Conservation (phyloP, 257 asterid genomes). For the Salvia splendens region DNA sequence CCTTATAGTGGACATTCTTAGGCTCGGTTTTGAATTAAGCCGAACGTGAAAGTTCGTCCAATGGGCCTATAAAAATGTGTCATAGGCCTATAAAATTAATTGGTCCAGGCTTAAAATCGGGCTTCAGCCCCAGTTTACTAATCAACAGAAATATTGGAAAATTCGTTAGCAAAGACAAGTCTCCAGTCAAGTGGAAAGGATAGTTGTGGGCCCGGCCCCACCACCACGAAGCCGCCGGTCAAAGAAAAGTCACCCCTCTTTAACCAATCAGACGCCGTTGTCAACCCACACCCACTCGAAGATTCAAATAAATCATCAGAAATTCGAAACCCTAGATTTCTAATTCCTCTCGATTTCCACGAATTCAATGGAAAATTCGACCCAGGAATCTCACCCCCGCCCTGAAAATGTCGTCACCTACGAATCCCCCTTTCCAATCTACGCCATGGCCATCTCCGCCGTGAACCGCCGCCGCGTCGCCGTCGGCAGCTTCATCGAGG, state of each 20-base stretch:
- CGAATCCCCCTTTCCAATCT: constrained; percentile 63
- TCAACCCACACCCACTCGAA: constrained; percentile 12
- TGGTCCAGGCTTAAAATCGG: not conserved
- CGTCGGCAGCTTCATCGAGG: constrained; percentile 76
- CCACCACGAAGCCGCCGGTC: constrained; percentile 28
- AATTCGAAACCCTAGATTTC: constrained; percentile 28
- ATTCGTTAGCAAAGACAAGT: not conserved
- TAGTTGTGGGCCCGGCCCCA: constrained; percentile 22
- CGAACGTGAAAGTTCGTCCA: too few relatives aligned
- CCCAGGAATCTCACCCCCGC: constrained; percentile 47
- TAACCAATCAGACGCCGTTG: not conserved
- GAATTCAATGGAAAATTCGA: constrained; percentile 48
- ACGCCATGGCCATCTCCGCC: constrained; percentile 75
- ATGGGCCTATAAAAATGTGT: too few relatives aligned
- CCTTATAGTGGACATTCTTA: too few relatives aligned
- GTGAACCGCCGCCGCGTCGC: constrained; percentile 57
- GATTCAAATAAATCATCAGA: constrained; percentile 6
- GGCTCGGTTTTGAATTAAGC: too few relatives aligned
- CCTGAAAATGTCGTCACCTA: constrained; percentile 52
- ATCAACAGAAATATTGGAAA: not conserved
- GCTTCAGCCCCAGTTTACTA: not conserved
- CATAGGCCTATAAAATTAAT: not conserved
- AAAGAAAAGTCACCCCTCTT: constrained; percentile 1
- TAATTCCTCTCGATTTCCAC: not conserved
- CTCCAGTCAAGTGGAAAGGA: not conserved